These are phyloP conservation scores for Calocybe gangraenosa DNA, from an alignment of 768 basidiomycete species.

Conservation along the genomic window DNA sequence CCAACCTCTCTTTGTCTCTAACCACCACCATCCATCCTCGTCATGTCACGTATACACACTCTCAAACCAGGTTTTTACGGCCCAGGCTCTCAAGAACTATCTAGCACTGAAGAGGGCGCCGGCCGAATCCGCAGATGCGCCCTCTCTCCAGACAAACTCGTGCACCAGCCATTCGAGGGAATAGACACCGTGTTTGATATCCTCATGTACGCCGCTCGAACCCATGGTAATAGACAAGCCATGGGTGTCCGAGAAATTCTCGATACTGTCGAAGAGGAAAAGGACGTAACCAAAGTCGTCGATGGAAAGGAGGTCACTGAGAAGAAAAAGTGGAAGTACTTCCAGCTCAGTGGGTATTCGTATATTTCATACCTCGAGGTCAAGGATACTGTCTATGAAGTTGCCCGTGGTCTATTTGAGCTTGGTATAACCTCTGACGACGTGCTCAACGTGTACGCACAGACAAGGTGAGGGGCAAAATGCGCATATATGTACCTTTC, in stretches of 20 bases:
- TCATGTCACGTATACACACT: slow-evolving; percentile 31
- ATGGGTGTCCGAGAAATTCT: slow-evolving; percentile 78
- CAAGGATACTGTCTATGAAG: slow-evolving; percentile 55
- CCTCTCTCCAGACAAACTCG: slow-evolving; percentile 50
- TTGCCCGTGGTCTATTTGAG: slow-evolving; percentile 70
- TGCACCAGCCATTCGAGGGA: slow-evolving; percentile 66
- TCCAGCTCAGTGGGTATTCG: slow-evolving; percentile 86
- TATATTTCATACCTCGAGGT: slow-evolving; percentile 75
- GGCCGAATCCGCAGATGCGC: slow-evolving; percentile 55
- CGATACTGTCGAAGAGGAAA: slow-evolving; percentile 75
- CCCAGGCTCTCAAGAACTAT: slow-evolving; percentile 61
- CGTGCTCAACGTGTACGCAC: slow-evolving; percentile 87
- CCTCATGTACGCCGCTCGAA: slow-evolving; percentile 66
- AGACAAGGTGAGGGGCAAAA: slow-evolving; percentile 85
- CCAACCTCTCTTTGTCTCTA: slow-evolving; percentile 1
- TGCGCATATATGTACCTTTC: no score
- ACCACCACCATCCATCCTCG: slow-evolving; percentile 14
- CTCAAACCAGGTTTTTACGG: slow-evolving; percentile 45
- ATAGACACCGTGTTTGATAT: slow-evolving; percentile 82
- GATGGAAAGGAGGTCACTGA: slow-evolving; percentile 80
- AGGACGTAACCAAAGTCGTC: slow-evolving; percentile 81
- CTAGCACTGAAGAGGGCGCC: slow-evolving; percentile 40
- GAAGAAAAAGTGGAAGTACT: slow-evolving; percentile 96
- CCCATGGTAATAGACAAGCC: slow-evolving; percentile 70
- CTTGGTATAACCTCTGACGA: slow-evolving; percentile 64